phyloP scores from a whole-genome alignment of 805 yeast genomes.

The Barnettozyma populi region DNA sequence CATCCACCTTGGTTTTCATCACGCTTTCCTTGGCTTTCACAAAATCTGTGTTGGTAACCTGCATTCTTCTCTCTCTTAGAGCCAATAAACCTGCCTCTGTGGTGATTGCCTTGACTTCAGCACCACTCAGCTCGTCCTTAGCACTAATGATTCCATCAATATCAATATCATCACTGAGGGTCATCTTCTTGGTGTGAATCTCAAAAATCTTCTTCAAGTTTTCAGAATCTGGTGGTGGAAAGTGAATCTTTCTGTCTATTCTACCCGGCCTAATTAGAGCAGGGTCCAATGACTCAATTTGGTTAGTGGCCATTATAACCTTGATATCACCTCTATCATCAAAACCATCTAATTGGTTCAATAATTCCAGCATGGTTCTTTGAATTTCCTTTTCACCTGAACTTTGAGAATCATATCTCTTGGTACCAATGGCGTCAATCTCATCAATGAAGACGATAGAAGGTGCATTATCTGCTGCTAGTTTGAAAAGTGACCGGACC shows the following conservation, averaged over 20 bases:
- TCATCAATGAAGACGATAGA: constrained; percentile 98
- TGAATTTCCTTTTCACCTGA: constrained; percentile 98
- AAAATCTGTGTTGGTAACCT: constrained; percentile 91
- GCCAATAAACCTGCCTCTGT: constrained; percentile 97
- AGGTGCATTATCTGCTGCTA: constrained; percentile 96
- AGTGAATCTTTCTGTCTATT: constrained; percentile 91
- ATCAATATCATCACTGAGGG: constrained; percentile 79
- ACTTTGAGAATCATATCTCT: constrained; percentile 80
- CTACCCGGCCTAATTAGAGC: constrained; percentile 96
- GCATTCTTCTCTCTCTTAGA: constrained; percentile 94
- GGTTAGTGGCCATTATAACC: constrained; percentile 97
- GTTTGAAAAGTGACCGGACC: constrained; percentile 89
- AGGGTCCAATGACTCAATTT: constrained; percentile 90
- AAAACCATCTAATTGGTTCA: constrained; percentile 94
- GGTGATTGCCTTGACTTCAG: constrained; percentile 95
- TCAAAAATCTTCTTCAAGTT: constrained; percentile 89
- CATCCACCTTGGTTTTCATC: constrained; percentile 93
- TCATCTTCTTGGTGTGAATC: constrained; percentile 93
- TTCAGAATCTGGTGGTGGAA: constrained; percentile 91
- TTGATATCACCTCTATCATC: constrained; percentile 97
- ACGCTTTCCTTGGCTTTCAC: constrained; percentile 92
- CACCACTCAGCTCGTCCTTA: constrained; percentile 94
- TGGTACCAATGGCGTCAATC: constrained; percentile 98
- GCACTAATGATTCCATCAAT: constrained; percentile 83
- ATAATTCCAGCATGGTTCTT: constrained; percentile 93